Percentiles rank a stretch among this genome's conserved stretches.
phyloP scores from a whole-genome alignment of 306 rosid genomes.

The Cicer yamashitae region DNA sequence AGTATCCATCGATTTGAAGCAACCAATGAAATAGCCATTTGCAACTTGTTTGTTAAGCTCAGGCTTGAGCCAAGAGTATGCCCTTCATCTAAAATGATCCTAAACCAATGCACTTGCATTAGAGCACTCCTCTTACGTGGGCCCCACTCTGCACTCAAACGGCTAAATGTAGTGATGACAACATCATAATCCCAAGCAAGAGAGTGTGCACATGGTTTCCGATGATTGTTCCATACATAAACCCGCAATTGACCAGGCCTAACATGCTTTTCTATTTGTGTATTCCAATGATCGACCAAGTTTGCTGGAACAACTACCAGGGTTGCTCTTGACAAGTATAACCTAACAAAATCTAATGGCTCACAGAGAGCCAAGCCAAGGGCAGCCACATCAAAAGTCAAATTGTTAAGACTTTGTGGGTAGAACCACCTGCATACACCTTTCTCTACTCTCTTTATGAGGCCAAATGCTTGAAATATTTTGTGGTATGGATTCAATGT shows the following conservation, averaged over 20 bases:
- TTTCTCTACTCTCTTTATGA: conserved; percentile 67
- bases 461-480: conserved; percentile 90
- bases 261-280: conserved; percentile 93
- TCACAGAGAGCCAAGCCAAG: conserved; percentile 72
- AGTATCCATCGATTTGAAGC: conserved; percentile 97
- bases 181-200: conserved; percentile 97
- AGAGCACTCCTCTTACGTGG: conserved; percentile 74
- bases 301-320: conserved; percentile 93
- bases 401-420: conserved; percentile 73
- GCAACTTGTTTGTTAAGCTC: conserved; percentile 90
- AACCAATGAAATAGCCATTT: conserved; percentile 90
- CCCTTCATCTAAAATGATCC: conserved; percentile 95
- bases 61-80: conserved; percentile 98
- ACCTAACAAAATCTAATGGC: conserved; percentile 80
- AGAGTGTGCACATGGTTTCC: conserved; percentile 79
- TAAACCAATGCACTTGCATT: conserved; percentile 92
- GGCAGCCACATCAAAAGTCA: conserved; percentile 88
- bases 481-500: conserved; percentile 57
- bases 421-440: conserved; percentile 75
- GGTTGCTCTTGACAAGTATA: conserved; percentile 92
- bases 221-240: conserved; percentile 74
- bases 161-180: conserved; percentile 90
- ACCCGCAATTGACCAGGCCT: conserved; percentile 74
- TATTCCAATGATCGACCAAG: conserved; percentile 86
- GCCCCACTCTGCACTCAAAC: conserved; percentile 94